Evolutionary conservation across 805 yeast genomes (phyloP), one percentile per base, ranked within the genome.

Genomic region (Candida berthetii): DNA sequence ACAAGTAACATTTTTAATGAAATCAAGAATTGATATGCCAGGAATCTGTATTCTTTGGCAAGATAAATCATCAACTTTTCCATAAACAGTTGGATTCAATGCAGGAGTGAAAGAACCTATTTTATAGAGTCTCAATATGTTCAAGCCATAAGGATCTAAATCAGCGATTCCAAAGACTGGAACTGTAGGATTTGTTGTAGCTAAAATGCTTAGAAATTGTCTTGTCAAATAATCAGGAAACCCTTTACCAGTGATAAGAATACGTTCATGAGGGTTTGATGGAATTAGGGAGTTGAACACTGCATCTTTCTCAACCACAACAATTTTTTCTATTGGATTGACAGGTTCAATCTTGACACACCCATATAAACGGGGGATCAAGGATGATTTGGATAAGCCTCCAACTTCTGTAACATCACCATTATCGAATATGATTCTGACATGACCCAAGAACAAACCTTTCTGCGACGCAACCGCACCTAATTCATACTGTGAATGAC

Each of bases 221-320:
- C 68, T 65, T 0, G 88, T 80, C 14, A 77, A 51, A 16, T 62
- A 53, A 56, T 84, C 90, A 0, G 90, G 87, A 48, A 69, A 81
- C 0, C 91, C 91, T 51, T 80, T 82, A 0, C 85, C 88, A 0
- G 88, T 81, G 8, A 83, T 56, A 1, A 77, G 16, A 2, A 76
- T 45, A 14, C 63, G 41, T 8, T 48, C 41, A 27, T 48, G 44
- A 14, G 25, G 9, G 6, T 6, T 7, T 22, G 6, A 6, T 22
- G 25, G 9, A 18, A 55, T 49, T 17, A 71, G 29, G 10, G 62
- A 62, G 24, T 62, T 60, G 47, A 72, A 71, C 3, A 74, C 64
- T 0, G 82, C 72, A 43, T 78, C 82, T 46, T 78, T 78, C 49
- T 78, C 84, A 10, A 78, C 52, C 0, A 77, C 62, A 0, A 74